Percentiles rank a stretch among this genome's conserved stretches.
Conservation (phyloP, 129 eudicot genomes). For the Tagetes patula region DNA sequence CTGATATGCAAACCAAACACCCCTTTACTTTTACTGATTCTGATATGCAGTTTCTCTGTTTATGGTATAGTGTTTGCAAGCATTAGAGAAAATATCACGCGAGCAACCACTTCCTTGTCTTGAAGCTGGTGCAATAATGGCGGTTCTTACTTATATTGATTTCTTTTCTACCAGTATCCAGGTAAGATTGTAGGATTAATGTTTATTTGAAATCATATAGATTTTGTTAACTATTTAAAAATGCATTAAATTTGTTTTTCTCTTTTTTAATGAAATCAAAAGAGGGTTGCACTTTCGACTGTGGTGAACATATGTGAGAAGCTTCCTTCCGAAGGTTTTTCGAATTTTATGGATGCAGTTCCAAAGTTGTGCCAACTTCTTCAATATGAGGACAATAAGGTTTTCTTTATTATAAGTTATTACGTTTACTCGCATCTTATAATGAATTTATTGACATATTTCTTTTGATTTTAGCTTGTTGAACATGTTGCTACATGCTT, state of each 20-base stretch:
- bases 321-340: slow-evolving; percentile 69
- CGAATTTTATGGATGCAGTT: slow-evolving; percentile 85
- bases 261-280: neutral
- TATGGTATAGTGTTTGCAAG: slow-evolving; percentile 84
- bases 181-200: slow-evolving; percentile 38
- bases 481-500: slow-evolving; percentile 86
- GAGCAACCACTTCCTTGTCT: slow-evolving; percentile 88
- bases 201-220: neutral
- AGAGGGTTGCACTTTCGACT: slow-evolving; percentile 89
- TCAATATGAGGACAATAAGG: slow-evolving; percentile 90
- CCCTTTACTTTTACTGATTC: neutral
- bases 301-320: slow-evolving; percentile 81
- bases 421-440: neutral
- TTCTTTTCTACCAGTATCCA: slow-evolving; percentile 91
- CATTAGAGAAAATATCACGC: slow-evolving; percentile 82
- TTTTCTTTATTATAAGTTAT: slow-evolving; percentile 15
- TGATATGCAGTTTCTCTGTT: slow-evolving; percentile 1
- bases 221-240: neutral
- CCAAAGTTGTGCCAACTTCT: slow-evolving; percentile 87
- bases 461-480: slow-evolving; percentile 62
- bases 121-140: slow-evolving; percentile 82
- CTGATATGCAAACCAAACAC: neutral
- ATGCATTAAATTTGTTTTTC: slow-evolving; percentile 16
- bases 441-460: slow-evolving; percentile 21
- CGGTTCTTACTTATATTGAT: slow-evolving; percentile 75